Conservation (phyloP, 2,329 filamentous ascomycete species). For the Elsinoe fawcettii region DNA sequence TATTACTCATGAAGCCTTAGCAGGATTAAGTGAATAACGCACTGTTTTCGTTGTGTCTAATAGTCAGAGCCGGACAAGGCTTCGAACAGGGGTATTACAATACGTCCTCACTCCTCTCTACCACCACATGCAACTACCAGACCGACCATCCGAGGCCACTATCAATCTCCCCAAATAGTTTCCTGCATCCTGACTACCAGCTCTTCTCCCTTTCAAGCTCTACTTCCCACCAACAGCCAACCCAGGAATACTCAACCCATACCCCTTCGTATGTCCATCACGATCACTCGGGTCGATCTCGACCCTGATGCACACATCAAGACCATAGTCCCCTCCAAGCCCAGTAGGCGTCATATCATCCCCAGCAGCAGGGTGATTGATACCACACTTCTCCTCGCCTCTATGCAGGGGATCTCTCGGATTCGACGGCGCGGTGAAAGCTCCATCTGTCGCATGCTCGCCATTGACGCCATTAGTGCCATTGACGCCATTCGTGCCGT, state of each 20-base stretch:
- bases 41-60: too few relatives aligned
- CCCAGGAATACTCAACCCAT: conserved; percentile 43
- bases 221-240: conserved; percentile 28
- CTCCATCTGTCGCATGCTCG: not conserved
- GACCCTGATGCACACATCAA: conserved; percentile 43
- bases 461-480: not conserved
- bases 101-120: not conserved
- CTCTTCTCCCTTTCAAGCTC: not conserved
- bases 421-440: conserved; percentile 37
- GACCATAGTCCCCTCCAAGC: conserved; percentile 36
- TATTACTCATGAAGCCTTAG: too few relatives aligned
- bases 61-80: too few relatives aligned
- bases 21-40: too few relatives aligned
- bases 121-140: not conserved
- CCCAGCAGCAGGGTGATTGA: conserved; percentile 62
- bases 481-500: not conserved
- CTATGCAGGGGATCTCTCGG: conserved; percentile 60
- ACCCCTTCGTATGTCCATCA: conserved; percentile 41
- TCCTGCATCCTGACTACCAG: too few relatives aligned
- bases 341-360: conserved; percentile 35
- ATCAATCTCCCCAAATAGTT: too few relatives aligned
- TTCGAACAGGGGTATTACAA: conserved; percentile 5
- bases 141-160: too few relatives aligned
- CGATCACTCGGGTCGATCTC: conserved; percentile 39
- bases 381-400: conserved; percentile 73